Conservation (phyloP, 75 land plant genomes). For the Pinus albicaulis region DNA sequence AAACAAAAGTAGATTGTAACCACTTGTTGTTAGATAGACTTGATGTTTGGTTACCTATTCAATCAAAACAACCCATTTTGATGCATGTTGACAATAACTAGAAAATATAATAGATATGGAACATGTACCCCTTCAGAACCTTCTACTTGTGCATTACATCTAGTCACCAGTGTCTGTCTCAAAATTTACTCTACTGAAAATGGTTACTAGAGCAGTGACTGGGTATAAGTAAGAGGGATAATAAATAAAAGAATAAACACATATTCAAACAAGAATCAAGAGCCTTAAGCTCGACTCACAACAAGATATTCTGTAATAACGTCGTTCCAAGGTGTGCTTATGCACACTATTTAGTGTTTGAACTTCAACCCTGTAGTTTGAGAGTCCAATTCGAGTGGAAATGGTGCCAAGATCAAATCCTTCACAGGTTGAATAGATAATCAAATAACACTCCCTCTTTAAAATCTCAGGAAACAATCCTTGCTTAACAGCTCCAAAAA, state of each 20-base stretch:
- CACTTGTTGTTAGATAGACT: slow-evolving; percentile 4
- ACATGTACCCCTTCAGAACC: background rate
- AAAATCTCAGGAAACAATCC: too few species aligned
- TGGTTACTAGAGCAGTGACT: background rate
- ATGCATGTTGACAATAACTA: background rate
- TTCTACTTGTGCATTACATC: background rate
- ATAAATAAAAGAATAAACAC: slow-evolving; percentile 3
- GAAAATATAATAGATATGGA: background rate
- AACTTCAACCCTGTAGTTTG: too few species aligned
- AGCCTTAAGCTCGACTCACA: slow-evolving; percentile 4
- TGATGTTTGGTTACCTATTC: background rate
- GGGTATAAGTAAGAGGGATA: background rate
- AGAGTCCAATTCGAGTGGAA: too few species aligned
- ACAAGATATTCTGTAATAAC: too few species aligned
- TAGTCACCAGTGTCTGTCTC: background rate
- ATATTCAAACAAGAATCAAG: slow-evolving; percentile 1
- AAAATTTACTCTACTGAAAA: slow-evolving; percentile 1
- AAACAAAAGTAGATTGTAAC: background rate
- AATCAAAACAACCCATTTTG: background rate
- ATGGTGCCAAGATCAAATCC: too few species aligned
- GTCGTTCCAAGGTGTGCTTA: too few species aligned
- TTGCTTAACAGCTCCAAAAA: too few species aligned
- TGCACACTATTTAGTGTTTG: too few species aligned
- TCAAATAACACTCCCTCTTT: too few species aligned
- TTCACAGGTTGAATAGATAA: too few species aligned